These are phyloP conservation scores for Naganishia onofrii DNA, from an alignment of 768 basidiomycete species.

Conservation along the genomic window DNA sequence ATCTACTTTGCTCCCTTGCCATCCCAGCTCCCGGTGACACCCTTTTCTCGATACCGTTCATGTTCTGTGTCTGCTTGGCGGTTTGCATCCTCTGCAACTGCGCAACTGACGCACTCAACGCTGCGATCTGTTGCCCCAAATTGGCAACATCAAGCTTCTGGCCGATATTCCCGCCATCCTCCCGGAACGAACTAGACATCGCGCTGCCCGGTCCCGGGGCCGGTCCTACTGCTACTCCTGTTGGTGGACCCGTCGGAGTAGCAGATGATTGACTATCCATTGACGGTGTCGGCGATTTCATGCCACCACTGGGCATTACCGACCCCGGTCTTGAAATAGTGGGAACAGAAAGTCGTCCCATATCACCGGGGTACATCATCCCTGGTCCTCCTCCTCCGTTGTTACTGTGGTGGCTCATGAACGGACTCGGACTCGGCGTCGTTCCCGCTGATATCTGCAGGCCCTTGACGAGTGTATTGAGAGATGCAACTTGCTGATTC, in stretches of 20 bases:
- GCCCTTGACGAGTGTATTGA: constrained; percentile 29
- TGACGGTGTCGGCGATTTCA: not conserved
- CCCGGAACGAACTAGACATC: not conserved
- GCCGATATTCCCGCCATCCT: too few species aligned
- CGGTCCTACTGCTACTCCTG: not conserved
- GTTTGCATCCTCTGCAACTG: constrained; percentile 50
- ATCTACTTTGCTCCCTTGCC: not conserved
- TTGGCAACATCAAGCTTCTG: constrained; percentile 32
- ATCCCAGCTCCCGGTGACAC: not conserved
- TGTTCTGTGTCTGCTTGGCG: constrained; percentile 9
- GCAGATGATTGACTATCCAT: constrained; percentile 6
- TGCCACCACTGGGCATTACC: not conserved
- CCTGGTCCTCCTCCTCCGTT: not conserved
- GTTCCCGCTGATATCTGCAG: constrained; percentile 19
- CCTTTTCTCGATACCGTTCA: not conserved
- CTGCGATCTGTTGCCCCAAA: constrained; percentile 47
- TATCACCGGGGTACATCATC: constrained; percentile 1
- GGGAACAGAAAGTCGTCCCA: constrained; percentile 7
- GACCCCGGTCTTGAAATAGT: constrained; percentile 6
- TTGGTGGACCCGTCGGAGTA: constrained; percentile 2
- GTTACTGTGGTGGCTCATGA: not conserved
- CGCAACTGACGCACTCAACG: constrained; percentile 47
- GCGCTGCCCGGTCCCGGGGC: not conserved
- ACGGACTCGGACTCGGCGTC: constrained; percentile 17
- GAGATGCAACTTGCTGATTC: constrained; percentile 24